Conservation (phyloP, 768 basidiomycete genomes). For the Postia placenta region DNA sequence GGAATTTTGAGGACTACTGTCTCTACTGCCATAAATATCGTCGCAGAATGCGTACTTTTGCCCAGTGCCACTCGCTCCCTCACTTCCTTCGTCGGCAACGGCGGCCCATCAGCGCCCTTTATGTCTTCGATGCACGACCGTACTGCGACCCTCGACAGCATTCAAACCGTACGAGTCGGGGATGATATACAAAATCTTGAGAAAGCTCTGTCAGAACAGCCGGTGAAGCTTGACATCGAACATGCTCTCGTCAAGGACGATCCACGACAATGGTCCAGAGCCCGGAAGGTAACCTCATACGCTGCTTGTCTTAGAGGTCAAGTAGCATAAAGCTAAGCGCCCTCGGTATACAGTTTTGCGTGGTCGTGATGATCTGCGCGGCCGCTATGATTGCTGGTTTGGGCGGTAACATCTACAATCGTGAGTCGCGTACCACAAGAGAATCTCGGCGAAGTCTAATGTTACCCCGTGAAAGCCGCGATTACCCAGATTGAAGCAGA, state of each 20-base stretch:
- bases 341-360: too few relatives aligned
- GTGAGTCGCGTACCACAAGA: conserved; percentile 30
- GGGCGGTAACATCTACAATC: conserved; percentile 57
- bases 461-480: conserved; percentile 40
- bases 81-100: too few relatives aligned
- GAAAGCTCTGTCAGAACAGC: neutral
- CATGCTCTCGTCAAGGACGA: conserved; percentile 21
- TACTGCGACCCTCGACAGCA: neutral
- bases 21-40: too few relatives aligned
- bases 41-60: too few relatives aligned
- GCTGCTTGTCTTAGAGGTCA: too few relatives aligned
- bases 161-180: neutral
- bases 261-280: conserved; percentile 20
- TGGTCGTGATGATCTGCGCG: conserved; percentile 40
- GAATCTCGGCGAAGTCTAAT: neutral
- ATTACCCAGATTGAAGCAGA: conserved; percentile 53
- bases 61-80: too few relatives aligned
- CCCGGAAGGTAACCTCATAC: conserved; percentile 21
- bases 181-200: neutral
- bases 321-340: too few relatives aligned
- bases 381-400: conserved; percentile 57
- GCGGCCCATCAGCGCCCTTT: too few relatives aligned
- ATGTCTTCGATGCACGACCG: neutral
- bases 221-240: conserved; percentile 18
- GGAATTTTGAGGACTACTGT: too few relatives aligned